Conservation (phyloP, 257 asterid genomes). For the Ocimum tenuiflorum region DNA sequence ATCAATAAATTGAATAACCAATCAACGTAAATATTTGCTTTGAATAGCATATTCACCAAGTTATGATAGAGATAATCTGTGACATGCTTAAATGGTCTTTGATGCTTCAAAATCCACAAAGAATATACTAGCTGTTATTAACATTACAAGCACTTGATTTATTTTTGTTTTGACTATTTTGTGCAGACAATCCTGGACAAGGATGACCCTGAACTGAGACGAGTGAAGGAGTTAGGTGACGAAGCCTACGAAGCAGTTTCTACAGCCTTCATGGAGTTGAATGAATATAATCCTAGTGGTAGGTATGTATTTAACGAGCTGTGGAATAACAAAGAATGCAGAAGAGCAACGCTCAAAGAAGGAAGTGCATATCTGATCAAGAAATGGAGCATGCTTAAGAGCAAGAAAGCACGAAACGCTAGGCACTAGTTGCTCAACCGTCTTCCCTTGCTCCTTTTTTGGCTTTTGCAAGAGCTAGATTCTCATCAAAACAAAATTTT, state of each 20-base stretch:
- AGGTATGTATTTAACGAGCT: constrained; percentile 51
- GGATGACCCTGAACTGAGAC: constrained; percentile 41
- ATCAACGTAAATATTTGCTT: not conserved
- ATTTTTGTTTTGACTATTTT: not conserved
- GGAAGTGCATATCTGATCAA: constrained; percentile 37
- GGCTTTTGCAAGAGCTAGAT: not conserved
- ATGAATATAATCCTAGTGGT: constrained; percentile 61
- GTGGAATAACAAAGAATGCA: constrained; percentile 42
- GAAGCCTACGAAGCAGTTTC: constrained; percentile 53
- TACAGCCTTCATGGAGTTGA: constrained; percentile 42
- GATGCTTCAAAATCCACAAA: not conserved
- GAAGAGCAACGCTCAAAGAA: constrained; percentile 56
- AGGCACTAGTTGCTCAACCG: not conserved
- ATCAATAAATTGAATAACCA: not conserved
- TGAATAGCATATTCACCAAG: no score
- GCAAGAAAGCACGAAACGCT: constrained; percentile 24
- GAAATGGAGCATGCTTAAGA: constrained; percentile 35
- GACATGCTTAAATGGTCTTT: not conserved
- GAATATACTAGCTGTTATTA: no score
- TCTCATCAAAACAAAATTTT: not conserved
- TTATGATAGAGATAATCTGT: not conserved
- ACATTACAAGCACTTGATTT: not conserved
- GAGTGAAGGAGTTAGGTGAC: constrained; percentile 36
- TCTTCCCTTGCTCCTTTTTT: not conserved
- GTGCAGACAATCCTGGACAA: constrained; percentile 40